Evolutionary conservation across 164 flowering plant genomes (phyloP), one percentile per base, ranked within the genome.

Genomic region (Macadamia integrifolia): DNA sequence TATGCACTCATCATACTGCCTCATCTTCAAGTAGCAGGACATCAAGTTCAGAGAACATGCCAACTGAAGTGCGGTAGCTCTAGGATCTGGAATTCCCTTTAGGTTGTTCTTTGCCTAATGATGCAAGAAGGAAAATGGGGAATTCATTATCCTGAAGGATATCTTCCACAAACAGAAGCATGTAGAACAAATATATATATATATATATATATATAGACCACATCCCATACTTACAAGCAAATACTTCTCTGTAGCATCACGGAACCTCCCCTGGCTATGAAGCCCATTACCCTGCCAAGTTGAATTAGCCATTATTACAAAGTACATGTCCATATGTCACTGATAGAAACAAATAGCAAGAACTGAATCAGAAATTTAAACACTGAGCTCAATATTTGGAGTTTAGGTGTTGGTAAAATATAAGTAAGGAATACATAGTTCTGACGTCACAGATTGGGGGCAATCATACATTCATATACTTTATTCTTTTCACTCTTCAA

Each of bases 31-130:
- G 80, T 88, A 94, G 72, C 98, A 94, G 5, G 99, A 90, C 99
- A 94, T 94, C 78, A 87, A 73, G 77, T 94, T 94, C 63, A 92
- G 93, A 40, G 99, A 89, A 77, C 98, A 94, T 35, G 91, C 92
- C 75, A 84, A 68, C 61, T 78, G 72, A n/a, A 94, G 80, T 40
- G 75, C 28, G 77, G 80, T 77, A 53, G 83, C 85, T 77, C 87
- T 81, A 50, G 91, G 69, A 13, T 82, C 69, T 61, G 88, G 90
- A 46, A 86, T 62, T 17, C 73, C 81, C 57, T 79, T 79, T 40
- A 92, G 71, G 77, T 92, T 94, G 9, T 83, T 79, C 78, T 90
- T 94, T 57, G 97, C 99, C 99, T 93, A 73, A 61, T 67, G 32
- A 63, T 15, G 61, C 43, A 59, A 58, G 59, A 61, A 7, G 58